Evolutionary conservation across 257 asterid genomes (phyloP).

Genomic region (Pogostemon cablin): DNA sequence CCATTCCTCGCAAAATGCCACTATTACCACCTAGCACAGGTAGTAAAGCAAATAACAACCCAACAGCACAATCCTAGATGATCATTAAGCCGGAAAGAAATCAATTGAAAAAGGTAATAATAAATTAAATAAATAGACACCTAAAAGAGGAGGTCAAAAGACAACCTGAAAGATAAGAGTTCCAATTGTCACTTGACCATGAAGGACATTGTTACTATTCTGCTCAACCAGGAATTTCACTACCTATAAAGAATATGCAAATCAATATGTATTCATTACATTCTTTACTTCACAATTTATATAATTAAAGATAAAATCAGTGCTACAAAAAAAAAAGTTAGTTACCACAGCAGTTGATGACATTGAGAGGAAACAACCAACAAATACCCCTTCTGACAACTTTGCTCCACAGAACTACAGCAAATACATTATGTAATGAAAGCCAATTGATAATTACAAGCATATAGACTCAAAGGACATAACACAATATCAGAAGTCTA

Average conservation of each 20-base stretch:
- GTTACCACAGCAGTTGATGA: conserved; percentile 94
- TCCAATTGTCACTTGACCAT: conserved; percentile 98
- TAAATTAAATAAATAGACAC: conserved; percentile 4
- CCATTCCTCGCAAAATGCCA: conserved; percentile 81
- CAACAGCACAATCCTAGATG: conserved; percentile 92
- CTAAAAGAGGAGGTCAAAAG: conserved; percentile 22
- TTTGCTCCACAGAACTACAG: conserved; percentile 85
- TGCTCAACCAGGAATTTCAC: conserved; percentile 86
- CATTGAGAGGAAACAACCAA: conserved; percentile 96
- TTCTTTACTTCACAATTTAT: conserved; percentile 19
- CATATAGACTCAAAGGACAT: conserved; percentile 3
- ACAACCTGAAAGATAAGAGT: conserved; percentile 92
- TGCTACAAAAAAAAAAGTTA: conserved; percentile 17
- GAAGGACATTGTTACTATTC: conserved; percentile 67
- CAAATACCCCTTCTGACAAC: conserved; percentile 89
- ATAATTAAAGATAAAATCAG: not conserved
- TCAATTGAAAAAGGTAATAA: conserved; percentile 11
- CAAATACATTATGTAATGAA: conserved; percentile 29
- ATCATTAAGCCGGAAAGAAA: conserved; percentile 25
- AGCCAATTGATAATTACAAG: conserved; percentile 25
- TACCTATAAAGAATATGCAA: conserved; percentile 54
- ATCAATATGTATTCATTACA: conserved; percentile 21
- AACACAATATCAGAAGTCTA: conserved; percentile 40
- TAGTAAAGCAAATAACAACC: conserved; percentile 88
- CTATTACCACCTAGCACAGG: conserved; percentile 93